Evolutionary conservation across 352 stramenopile species (phyloP).

Genomic region (Phytophthora melonis): DNA sequence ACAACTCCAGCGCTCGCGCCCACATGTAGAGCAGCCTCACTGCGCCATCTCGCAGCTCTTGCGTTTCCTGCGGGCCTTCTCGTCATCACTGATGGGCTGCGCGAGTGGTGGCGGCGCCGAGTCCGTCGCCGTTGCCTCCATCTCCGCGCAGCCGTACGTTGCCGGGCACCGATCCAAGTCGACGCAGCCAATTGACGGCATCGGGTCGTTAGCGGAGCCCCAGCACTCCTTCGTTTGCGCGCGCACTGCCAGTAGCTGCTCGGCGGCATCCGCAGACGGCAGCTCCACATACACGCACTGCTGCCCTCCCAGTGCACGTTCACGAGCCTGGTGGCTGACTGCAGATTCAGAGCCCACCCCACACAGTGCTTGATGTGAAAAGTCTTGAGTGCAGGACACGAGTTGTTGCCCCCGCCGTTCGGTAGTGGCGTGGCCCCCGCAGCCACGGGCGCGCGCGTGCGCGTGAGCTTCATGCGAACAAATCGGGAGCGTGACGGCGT

Average conservation of each 20-base stretch:
- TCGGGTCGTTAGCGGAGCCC: slow-evolving; percentile 56
- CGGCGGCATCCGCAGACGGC: slow-evolving; percentile 43
- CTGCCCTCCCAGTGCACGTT: slow-evolving; percentile 66
- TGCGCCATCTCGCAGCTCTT: slow-evolving; percentile 47
- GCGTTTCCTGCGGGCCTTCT: slow-evolving; percentile 46
- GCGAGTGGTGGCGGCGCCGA: slow-evolving; percentile 23
- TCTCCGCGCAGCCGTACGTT: slow-evolving; percentile 31
- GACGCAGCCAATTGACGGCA: slow-evolving; percentile 72
- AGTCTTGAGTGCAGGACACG: slow-evolving; percentile 54
- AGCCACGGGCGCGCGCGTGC: slow-evolving; percentile 44
- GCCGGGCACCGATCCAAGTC: slow-evolving; percentile 58
- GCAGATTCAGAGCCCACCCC: slow-evolving; percentile 55
- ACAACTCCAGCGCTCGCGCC: background rate
- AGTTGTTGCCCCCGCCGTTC: slow-evolving; percentile 23
- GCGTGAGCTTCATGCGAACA: slow-evolving; percentile 62
- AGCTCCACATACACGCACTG: slow-evolving; percentile 63
- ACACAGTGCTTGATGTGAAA: slow-evolving; percentile 86
- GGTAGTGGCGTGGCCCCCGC: slow-evolving; percentile 20
- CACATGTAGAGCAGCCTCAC: slow-evolving; percentile 7
- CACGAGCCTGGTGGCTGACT: slow-evolving; percentile 44
- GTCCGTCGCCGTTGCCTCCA: slow-evolving; percentile 40
- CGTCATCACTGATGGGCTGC: slow-evolving; percentile 35
- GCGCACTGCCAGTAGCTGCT: slow-evolving; percentile 52
- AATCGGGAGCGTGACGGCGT: slow-evolving; percentile 66
- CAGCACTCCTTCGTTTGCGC: slow-evolving; percentile 40